Conservation (phyloP, 2,329 filamentous ascomycete genomes). For the Elsinoe australis region DNA sequence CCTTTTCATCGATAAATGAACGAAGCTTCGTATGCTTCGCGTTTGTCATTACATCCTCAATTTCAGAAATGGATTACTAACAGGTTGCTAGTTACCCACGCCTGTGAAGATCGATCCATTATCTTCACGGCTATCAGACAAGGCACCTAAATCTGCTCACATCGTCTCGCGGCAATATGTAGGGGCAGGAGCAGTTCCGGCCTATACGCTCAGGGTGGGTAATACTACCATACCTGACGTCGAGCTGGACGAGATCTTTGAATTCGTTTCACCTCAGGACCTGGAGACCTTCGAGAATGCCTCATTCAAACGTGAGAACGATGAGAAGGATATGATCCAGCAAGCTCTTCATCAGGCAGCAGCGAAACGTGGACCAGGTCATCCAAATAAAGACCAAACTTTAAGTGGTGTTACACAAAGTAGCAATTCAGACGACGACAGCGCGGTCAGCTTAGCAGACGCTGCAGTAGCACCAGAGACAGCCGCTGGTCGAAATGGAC, state of each 20-base stretch:
- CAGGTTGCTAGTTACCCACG: neutral
- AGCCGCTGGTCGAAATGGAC: constrained; percentile 20
- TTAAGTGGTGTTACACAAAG: neutral
- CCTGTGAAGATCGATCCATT: neutral
- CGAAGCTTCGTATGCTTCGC: constrained; percentile 1
- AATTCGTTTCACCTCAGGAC: constrained; percentile 30
- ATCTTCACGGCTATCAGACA: neutral
- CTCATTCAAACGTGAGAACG: constrained; percentile 26
- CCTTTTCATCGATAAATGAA: too few species aligned
- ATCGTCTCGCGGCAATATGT: constrained; percentile 26
- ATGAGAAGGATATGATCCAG: constrained; percentile 20
- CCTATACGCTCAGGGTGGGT: constrained; percentile 28
- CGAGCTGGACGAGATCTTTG: constrained; percentile 26
- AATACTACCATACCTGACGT: constrained; percentile 24
- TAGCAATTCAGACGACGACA: constrained; percentile 16
- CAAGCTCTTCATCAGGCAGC: neutral
- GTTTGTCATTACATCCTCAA: neutral
- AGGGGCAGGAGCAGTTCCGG: constrained; percentile 18
- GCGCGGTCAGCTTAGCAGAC: constrained; percentile 15
- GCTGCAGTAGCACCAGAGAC: neutral
- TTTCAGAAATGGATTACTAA: neutral
- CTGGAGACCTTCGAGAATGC: constrained; percentile 30
- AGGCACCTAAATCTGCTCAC: constrained; percentile 24
- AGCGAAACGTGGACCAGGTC: neutral
- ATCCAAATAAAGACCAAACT: neutral